Evolutionary conservation across 2,329 filamentous ascomycete species (phyloP).

Genomic region (Claviceps sp.): DNA sequence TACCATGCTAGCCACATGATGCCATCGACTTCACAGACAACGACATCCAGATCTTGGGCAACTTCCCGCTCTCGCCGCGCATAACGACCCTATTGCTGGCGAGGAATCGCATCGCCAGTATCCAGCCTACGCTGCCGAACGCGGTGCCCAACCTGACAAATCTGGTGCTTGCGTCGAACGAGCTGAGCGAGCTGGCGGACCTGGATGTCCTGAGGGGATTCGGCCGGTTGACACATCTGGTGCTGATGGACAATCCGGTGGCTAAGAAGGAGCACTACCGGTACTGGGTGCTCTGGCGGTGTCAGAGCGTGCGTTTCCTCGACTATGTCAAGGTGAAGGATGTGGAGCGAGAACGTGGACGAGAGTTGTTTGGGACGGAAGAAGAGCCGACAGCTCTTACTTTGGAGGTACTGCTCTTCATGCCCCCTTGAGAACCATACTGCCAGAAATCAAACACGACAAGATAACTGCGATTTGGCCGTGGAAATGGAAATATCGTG

Average conservation of each 20-base stretch:
- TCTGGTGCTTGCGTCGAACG: slow-evolving; percentile 73
- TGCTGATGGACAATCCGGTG: slow-evolving; percentile 77
- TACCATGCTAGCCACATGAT: slow-evolving; percentile 62
- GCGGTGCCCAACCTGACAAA: slow-evolving; percentile 72
- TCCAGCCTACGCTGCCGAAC: slow-evolving; percentile 61
- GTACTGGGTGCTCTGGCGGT: slow-evolving; percentile 80
- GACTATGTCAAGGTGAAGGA: slow-evolving; percentile 89
- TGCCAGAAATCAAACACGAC: not conserved
- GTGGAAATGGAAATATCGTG: too few species aligned
- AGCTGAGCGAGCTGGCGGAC: slow-evolving; percentile 72
- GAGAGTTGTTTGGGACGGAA: slow-evolving; percentile 68
- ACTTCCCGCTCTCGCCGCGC: slow-evolving; percentile 85
- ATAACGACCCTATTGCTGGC: slow-evolving; percentile 79
- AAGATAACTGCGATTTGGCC: not conserved
- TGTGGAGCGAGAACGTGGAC: slow-evolving; percentile 62
- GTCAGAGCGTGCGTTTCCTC: slow-evolving; percentile 73
- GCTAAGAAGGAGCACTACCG: slow-evolving; percentile 92
- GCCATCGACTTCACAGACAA: slow-evolving; percentile 98
- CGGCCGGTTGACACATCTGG: slow-evolving; percentile 61
- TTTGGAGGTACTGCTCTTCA: slow-evolving; percentile 37
- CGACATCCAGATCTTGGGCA: slow-evolving; percentile 77
- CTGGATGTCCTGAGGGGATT: slow-evolving; percentile 66
- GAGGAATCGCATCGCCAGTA: slow-evolving; percentile 72
- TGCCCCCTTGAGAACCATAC: too few species aligned
- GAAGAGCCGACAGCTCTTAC: slow-evolving; percentile 72